Evolutionary conservation across 768 basidiomycete species (phyloP).

Genomic region (Cystofilobasidium capitatum): DNA sequence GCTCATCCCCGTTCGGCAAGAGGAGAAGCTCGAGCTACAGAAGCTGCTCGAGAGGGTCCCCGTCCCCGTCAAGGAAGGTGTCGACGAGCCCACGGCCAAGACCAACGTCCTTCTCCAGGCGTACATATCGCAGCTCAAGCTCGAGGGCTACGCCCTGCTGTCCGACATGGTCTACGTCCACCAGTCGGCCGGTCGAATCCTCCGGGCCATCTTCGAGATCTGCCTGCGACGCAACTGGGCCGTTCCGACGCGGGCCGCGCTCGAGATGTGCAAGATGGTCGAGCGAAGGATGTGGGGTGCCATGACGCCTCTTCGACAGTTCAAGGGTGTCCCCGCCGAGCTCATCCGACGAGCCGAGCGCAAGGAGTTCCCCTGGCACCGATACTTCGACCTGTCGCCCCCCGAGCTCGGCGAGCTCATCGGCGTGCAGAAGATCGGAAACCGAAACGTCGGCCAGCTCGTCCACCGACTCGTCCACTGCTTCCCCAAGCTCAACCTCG

Average conservation of each 20-base stretch:
- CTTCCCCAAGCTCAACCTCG: constrained; percentile 88
- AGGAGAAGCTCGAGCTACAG: constrained; percentile 78
- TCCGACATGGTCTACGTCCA: constrained; percentile 74
- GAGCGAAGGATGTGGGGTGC: constrained; percentile 73
- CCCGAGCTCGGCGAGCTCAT: constrained; percentile 93
- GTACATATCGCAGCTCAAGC: constrained; percentile 84
- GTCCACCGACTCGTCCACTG: constrained; percentile 88
- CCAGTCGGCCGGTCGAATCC: constrained; percentile 90
- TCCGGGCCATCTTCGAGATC: constrained; percentile 95
- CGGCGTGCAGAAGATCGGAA: constrained; percentile 53
- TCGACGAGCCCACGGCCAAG: constrained; percentile 93
- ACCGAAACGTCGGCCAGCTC: constrained; percentile 67
- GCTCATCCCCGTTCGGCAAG: constrained; percentile 55
- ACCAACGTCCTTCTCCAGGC: constrained; percentile 93
- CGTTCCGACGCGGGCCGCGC: constrained; percentile 75
- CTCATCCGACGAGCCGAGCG: constrained; percentile 68
- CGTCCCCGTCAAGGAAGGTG: constrained; percentile 91
- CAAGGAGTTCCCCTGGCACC: constrained; percentile 98
- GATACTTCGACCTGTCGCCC: constrained; percentile 76
- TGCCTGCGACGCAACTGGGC: constrained; percentile 99
- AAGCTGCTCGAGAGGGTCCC: constrained; percentile 89
- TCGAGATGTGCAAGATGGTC: constrained; percentile 94
- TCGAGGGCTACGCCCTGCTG: constrained; percentile 60
- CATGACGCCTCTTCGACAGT: constrained; percentile 94
- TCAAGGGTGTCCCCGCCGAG: constrained; percentile 68